phyloP scores from a whole-genome alignment of 257 asterid genomes.

The Przewalskia tangutica region DNA sequence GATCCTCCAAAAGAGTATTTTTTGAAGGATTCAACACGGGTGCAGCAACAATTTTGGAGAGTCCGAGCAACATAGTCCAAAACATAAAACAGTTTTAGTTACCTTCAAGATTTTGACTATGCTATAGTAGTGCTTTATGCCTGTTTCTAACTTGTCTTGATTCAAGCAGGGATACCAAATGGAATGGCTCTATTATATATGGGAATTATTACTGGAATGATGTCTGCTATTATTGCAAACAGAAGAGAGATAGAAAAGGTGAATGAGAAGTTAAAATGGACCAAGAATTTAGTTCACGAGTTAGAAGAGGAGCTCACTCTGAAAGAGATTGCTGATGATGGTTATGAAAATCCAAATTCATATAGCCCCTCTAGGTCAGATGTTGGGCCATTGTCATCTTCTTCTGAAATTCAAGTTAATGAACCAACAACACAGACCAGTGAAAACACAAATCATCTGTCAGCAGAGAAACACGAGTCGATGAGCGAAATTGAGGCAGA shows the following conservation, averaged over 20 bases:
- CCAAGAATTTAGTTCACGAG: slow-evolving; percentile 47
- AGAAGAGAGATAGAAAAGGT: slow-evolving; percentile 33
- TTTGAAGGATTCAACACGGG: too few species aligned
- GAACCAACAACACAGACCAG: not conserved
- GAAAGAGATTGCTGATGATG: slow-evolving; percentile 34
- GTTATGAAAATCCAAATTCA: slow-evolving; percentile 11
- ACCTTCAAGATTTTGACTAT: not conserved
- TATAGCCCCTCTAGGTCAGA: slow-evolving; percentile 3
- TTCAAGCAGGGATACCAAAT: slow-evolving; percentile 27
- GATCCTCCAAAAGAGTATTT: too few species aligned
- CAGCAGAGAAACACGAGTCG: slow-evolving; percentile 22
- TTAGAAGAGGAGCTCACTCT: slow-evolving; percentile 54
- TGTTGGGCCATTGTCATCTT: slow-evolving; percentile 9
- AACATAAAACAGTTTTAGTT: too few species aligned
- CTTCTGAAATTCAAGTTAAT: slow-evolving; percentile 8
- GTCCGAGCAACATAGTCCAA: too few species aligned
- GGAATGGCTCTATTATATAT: slow-evolving; percentile 33
- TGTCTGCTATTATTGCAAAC: slow-evolving; percentile 25
- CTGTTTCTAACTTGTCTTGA: not conserved
- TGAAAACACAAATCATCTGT: slow-evolving; percentile 5
- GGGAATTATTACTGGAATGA: slow-evolving; percentile 54
- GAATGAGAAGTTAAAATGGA: slow-evolving; percentile 40
- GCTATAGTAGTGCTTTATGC: not conserved
- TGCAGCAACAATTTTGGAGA: too few species aligned
- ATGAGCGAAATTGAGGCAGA: slow-evolving; percentile 68